Base-by-base conservation (phyloP, 2,329 filamentous ascomycete species). In the Aspergillus candidus region DNA sequence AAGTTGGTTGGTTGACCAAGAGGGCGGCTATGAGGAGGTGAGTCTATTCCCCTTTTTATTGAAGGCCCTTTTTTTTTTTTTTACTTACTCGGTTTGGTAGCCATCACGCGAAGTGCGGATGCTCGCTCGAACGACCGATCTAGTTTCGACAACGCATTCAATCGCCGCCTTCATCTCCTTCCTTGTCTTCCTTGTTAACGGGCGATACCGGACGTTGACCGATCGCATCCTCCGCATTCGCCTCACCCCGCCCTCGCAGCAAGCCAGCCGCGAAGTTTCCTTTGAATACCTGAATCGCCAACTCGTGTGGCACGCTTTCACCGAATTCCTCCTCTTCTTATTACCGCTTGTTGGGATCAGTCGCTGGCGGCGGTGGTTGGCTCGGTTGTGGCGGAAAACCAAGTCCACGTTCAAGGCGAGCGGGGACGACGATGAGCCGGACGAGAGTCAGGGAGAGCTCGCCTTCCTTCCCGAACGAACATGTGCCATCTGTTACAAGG, bases 281-380 rank as follows among this genome's bases (percentile, higher is more conserved):
- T 97, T 98, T 62, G 93, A 98, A 69, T 97, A 96, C 60, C 79
- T 97, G 39, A 98, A 98, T 65, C 83, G 93, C 38, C 93, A 98
- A 69, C 80, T 98, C 10, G 93, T 98, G 32, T 98, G 93, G 93
- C 93, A 98, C 68, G 93, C 93, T n/a, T 95, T 98, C 59, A 98
- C 93, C 18, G 93, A 98, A 65, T 98, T 98, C 58, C 74, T 98
- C n/a, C 78, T 98, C 29, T 98, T 97, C 65, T 79, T 97, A 13
- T 76, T 98, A n/a, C 93, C 93, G 0, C 77, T 98, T n/a, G 86
- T 98, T 34, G 93, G 93, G 40, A 91, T 98, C 55, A 84, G 86
- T 59, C 80, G 89, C 53, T 98, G 93, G 93, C 80, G 88, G 46
- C 79, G 90, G 53, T 95, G 91, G 84, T 73, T 96, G n/a, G 76